Conservation (phyloP, 192 early-diverging fungal genomes). For the Gigaspora rosea region DNA sequence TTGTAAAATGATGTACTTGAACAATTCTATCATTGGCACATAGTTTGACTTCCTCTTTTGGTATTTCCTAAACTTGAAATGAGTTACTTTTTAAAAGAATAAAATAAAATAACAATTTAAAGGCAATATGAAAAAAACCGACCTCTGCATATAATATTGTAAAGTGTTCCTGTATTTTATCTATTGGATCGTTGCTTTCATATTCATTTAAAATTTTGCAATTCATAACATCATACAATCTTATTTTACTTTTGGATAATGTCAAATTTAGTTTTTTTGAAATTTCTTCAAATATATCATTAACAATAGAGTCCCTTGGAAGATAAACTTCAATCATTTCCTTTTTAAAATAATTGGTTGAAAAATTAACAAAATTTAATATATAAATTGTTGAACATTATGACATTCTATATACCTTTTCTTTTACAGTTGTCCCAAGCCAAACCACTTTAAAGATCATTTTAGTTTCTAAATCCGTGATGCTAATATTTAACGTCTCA, state of each 20-base stretch:
- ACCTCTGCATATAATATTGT: conserved; percentile 61
- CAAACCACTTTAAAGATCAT: conserved; percentile 66
- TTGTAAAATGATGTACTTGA: conserved; percentile 78
- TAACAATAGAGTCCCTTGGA: conserved; percentile 56
- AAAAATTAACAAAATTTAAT: no score
- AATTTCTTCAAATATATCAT: conserved; percentile 53
- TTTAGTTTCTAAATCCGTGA: conserved; percentile 84
- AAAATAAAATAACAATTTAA: no score
- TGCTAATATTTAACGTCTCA: conserved; percentile 79
- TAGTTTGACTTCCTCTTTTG: conserved; percentile 47
- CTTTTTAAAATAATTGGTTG: neutral
- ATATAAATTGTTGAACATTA: no score
- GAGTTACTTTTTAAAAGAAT: neutral
- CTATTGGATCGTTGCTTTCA: conserved; percentile 47
- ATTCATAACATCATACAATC: conserved; percentile 59
- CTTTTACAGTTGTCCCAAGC: conserved; percentile 65
- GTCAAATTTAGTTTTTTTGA: conserved; percentile 51
- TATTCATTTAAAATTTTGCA: conserved; percentile 53
- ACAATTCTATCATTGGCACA: conserved; percentile 49
- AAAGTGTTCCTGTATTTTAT: conserved; percentile 42
- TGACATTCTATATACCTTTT: conserved; percentile 47
- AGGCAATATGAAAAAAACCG: neutral
- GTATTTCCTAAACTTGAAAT: conserved; percentile 38
- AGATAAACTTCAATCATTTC: conserved; percentile 66
- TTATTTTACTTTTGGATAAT: conserved; percentile 49